phyloP scores from a whole-genome alignment of 2,329 filamentous ascomycete species.

The Fonsecaea multimorphosa region DNA sequence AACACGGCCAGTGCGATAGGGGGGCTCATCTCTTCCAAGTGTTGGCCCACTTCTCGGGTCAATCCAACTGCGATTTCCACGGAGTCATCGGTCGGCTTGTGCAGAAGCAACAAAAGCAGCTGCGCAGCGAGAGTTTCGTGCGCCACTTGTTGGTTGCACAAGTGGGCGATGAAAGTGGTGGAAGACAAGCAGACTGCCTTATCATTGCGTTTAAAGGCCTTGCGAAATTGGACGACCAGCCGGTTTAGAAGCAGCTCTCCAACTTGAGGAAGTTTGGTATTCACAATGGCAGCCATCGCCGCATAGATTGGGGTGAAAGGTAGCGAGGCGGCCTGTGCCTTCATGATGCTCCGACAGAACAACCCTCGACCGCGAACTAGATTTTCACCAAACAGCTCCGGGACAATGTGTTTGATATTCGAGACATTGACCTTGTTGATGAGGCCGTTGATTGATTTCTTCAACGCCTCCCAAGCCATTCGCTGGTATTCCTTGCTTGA shows the following conservation, averaged over 20 bases:
- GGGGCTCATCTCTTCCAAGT: conserved; percentile 92
- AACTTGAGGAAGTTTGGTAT: conserved; percentile 94
- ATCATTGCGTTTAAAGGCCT: conserved; percentile 94
- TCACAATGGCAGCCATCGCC: conserved; percentile 93
- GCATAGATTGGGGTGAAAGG: conserved; percentile 97
- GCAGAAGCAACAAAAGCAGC: conserved; percentile 86
- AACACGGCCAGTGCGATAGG: conserved; percentile 89
- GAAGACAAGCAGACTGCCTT: conserved; percentile 93
- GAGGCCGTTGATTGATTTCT: conserved; percentile 97
- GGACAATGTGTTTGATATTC: conserved; percentile 97
- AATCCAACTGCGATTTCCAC: conserved; percentile 96
- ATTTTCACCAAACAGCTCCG: conserved; percentile 94
- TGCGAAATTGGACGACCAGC: conserved; percentile 89
- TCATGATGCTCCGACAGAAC: conserved; percentile 97
- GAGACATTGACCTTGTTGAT: conserved; percentile 99
- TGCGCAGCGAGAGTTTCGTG: conserved; percentile 93
- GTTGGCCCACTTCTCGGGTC: conserved; percentile 89
- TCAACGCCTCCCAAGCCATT: conserved; percentile 98
- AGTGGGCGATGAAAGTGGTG: conserved; percentile 91
- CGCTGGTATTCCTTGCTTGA: conserved; percentile 96
- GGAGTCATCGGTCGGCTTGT: conserved; percentile 95
- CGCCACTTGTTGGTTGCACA: conserved; percentile 94
- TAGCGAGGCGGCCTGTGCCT: conserved; percentile 92
- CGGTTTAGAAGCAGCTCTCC: conserved; percentile 87
- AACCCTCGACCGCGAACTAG: conserved; percentile 86